Percentiles rank a stretch among this genome's conserved stretches.
phyloP scores from a whole-genome alignment of 2,329 filamentous ascomycete genomes.

The Phyllosticta citribraziliensis region DNA sequence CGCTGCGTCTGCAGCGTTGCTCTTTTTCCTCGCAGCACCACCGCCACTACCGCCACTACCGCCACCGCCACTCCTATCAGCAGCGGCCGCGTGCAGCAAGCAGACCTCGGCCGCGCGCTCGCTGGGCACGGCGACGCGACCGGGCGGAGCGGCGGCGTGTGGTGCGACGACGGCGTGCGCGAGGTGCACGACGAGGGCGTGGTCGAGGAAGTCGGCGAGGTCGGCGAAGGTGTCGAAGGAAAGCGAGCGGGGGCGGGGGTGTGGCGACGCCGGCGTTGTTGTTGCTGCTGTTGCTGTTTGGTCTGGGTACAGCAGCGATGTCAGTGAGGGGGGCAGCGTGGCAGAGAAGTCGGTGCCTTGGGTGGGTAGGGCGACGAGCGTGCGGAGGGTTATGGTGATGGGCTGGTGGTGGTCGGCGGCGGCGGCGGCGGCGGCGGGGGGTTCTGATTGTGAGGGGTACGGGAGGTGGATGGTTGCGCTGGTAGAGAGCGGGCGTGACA shows the following conservation, averaged over 20 bases:
- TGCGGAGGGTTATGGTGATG: conserved; percentile 21
- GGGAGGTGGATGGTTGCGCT: conserved; percentile 17
- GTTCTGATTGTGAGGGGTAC: conserved; percentile 21
- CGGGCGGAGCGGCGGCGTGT: background rate
- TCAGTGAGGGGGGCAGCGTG: conserved; percentile 21
- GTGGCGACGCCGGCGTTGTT: background rate
- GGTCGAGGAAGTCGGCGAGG: conserved; percentile 6
- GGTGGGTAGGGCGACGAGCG: conserved; percentile 23
- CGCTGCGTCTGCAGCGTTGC: background rate
- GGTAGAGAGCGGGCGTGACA: conserved; percentile 21
- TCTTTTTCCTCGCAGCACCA: background rate
- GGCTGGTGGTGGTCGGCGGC: conserved; percentile 14
- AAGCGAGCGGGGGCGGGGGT: background rate
- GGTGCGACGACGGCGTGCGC: background rate
- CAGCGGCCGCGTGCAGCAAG: background rate
- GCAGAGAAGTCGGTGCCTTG: conserved; percentile 27
- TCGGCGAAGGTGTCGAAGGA: conserved; percentile 2
- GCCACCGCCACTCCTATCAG: too few relatives aligned
- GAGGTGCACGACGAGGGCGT: conserved; percentile 1
- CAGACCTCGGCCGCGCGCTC: background rate
- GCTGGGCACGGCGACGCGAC: background rate
- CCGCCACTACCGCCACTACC: too few relatives aligned
- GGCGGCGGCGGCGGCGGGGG: conserved; percentile 18
- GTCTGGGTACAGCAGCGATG: conserved; percentile 20
- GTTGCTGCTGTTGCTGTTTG: background rate